Evolutionary conservation across 768 basidiomycete species (phyloP).

Genomic region (Pleurotus cornucopiae): DNA sequence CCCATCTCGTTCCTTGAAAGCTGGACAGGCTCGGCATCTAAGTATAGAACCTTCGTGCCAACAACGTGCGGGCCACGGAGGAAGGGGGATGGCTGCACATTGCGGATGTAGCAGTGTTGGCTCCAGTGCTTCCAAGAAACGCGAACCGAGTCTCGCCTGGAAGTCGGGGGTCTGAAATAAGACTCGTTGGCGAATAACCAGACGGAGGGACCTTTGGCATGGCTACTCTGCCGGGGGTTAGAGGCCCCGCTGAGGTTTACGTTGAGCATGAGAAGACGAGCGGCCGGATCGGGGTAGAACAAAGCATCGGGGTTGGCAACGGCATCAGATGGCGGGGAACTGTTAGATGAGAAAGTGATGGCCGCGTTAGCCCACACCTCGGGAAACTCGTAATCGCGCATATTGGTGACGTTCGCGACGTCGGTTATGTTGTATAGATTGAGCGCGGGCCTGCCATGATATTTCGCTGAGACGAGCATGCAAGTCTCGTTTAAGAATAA

Average conservation of each 20-base stretch:
- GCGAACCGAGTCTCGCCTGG: constrained; percentile 36
- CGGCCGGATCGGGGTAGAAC: constrained; percentile 54
- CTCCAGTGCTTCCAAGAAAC: constrained; percentile 58
- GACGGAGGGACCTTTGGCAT: constrained; percentile 24
- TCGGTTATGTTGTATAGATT: constrained; percentile 44
- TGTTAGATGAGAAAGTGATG: constrained; percentile 47
- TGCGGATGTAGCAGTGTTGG: constrained; percentile 43
- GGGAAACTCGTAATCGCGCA: constrained; percentile 54
- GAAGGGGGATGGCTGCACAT: constrained; percentile 25
- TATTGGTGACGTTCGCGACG: constrained; percentile 34
- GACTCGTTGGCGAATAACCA: constrained; percentile 56
- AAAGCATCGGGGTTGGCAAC: constrained; percentile 36
- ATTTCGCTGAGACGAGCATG: constrained; percentile 37
- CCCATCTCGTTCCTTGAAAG: constrained; percentile 16
- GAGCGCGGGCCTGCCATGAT: constrained; percentile 31
- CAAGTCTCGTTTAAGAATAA: constrained; percentile 39
- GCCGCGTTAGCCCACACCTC: constrained; percentile 42
- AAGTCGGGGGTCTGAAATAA: constrained; percentile 38
- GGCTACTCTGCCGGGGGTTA: background rate
- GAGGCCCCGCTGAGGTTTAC: constrained; percentile 21
- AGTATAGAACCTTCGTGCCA: constrained; percentile 43
- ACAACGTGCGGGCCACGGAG: constrained; percentile 38
- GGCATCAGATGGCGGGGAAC: constrained; percentile 33
- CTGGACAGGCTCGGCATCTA: constrained; percentile 32
- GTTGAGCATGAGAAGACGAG: constrained; percentile 43